Base-by-base conservation (phyloP, 108 stramenopile genomes). In the Bacterosira constricta region DNA sequence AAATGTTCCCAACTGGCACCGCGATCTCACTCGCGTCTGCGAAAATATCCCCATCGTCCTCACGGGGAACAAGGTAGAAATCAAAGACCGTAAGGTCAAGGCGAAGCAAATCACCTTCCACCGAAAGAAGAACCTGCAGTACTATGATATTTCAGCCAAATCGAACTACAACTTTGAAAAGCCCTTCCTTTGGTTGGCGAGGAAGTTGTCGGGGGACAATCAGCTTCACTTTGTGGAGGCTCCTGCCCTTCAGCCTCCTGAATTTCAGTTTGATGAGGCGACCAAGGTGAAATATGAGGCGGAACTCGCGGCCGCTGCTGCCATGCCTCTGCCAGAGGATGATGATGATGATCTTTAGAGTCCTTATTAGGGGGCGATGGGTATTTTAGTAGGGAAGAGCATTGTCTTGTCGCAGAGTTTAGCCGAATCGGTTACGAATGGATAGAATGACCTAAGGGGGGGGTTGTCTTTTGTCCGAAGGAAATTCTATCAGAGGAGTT, bases 161-260 rank as follows among this genome's bases (percentile, higher is more conserved):
- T 94, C 90, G 35, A 99, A 99, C 90, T 99, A 99, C 93, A 99
- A 99, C 96, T 99, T 98, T 69, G 99, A 99, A 89, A 99, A 98
- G 93, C 99, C 99, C 23, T 99, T 99, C 87, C 88, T 99, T 39
- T 98, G 97, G 98, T 84, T 99, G 79, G 97, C 99, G 37, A 88
- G 97, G 53, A 98, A 99, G 91, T 89, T 99, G 59, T 83, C 89
- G 59, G 97, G 98, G 20, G 97, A 99, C 90, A 92, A 97, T 76
- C 85, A 86, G 71, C 91, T 99, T 66, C 87, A 91, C 70, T 99
- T 99, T 71, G 97, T 98, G 37, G 99, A 98, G 85, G 96, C 97
- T 46, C 97, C 98, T 11, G 99, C 97, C 13, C 86, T 98, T 66
- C 96, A 92, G 71, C 98, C 99, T 58, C 97, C 99, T 52, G 99